Conservation (phyloP, 2,329 filamentous ascomycete genomes). For the Claviceps pazoutovae region DNA sequence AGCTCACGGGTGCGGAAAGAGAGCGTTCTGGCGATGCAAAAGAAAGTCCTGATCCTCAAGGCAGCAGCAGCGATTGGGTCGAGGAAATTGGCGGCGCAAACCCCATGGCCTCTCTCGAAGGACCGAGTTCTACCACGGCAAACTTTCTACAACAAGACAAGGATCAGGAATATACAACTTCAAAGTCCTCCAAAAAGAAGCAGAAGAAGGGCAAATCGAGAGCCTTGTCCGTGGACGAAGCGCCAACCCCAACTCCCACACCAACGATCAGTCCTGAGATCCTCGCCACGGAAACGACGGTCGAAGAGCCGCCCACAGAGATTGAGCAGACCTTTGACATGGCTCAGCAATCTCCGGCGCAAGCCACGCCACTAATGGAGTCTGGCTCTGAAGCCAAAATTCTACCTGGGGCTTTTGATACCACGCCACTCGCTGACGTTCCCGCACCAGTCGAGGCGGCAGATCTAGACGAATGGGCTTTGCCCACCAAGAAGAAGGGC, state of each 20-base stretch:
- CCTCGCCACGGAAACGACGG: not conserved
- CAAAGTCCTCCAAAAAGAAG: constrained; percentile 28
- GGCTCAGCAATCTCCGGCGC: not conserved
- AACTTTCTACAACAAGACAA: constrained; percentile 3
- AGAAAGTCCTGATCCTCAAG: not conserved
- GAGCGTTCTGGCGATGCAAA: not conserved
- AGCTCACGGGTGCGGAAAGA: too few species aligned
- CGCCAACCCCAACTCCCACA: not conserved
- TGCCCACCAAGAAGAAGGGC: constrained; percentile 1
- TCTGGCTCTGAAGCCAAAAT: not conserved
- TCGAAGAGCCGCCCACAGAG: not conserved
- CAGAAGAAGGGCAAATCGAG: constrained; percentile 13
- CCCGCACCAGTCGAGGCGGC: not conserved
- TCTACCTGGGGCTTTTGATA: not conserved
- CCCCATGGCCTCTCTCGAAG: not conserved
- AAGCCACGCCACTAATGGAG: not conserved
- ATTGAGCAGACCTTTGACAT: not conserved
- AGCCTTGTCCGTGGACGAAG: not conserved
- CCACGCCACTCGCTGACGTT: not conserved
- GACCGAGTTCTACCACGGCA: not conserved
- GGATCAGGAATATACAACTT: constrained; percentile 20
- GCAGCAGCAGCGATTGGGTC: not conserved
- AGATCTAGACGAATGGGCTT: constrained; percentile 1
- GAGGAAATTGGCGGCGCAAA: not conserved
- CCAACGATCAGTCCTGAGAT: constrained; percentile 1